Base-by-base conservation (phyloP, 2,329 filamentous ascomycete genomes). In the Alternaria longipes region DNA sequence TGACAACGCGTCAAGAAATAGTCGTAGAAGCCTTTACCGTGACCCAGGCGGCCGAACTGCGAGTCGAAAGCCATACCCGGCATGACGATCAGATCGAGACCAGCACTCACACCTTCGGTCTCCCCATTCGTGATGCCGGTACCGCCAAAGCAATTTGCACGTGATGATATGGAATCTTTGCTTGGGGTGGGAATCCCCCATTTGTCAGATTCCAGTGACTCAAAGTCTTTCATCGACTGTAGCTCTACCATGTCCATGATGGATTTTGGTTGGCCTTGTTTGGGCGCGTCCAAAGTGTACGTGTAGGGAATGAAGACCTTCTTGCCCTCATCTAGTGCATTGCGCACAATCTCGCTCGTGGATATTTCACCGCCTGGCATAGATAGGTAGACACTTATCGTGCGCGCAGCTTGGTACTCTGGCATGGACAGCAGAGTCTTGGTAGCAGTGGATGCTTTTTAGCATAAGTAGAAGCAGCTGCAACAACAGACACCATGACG, bases 11-110 rank as follows among this genome's bases (percentile, higher is more conserved):
- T 87, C 75, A 99, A 81, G 79, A 97, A 99, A 78, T 89, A 91
- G 82, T 99, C 95, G 83, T 99, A 99, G 81, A 97, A 99, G 32
- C 95, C 95, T 79, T 93, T 97, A 58, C 95, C 95, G 79, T 99
- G 95, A 41, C 95, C 95, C 20, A 98, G 85, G 70, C 95, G 87
- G 68, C 90, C 87, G 62, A 95, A 86, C 12, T 81, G 82, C 3
- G 83, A 83, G 77, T 97, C 94, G 79, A 99, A 99, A 3, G 93
- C 94, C 72, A 99, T 91, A 12, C 94, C 95, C 1, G 95, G 95
- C 84, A 98, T 87, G 28, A 99, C 84, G 65, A 99, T 91, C 67
- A 99, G 79, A 78, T 99, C 94, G 42, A 99, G 83, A 8, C 86
- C 85, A 28, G 59, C 36, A 18, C 60, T 63, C 32, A 56, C 60